A percentile compares a stretch with the other conserved stretches of the same genome.
Conservation (phyloP, 169 alveolate species). For the Cryptosporidium muris region DNA sequence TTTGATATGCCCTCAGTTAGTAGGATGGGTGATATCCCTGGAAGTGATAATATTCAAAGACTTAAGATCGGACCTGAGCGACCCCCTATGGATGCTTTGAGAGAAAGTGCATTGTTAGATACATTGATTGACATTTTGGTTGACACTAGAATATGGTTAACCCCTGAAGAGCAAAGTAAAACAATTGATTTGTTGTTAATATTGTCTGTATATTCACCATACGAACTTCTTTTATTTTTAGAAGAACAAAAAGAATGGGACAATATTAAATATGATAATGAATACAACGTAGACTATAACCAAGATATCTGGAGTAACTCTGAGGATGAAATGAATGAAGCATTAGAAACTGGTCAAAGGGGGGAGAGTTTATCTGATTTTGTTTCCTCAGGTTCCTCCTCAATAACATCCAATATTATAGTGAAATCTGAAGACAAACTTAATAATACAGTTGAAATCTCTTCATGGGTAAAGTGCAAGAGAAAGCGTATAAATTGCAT, state of each 20-base stretch:
- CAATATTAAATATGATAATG: too few species aligned
- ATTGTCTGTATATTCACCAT: conserved; percentile 65
- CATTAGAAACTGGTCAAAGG: background rate
- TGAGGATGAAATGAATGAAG: conserved; percentile 38
- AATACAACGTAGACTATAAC: background rate
- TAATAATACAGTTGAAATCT: too few species aligned
- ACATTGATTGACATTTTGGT: conserved; percentile 57
- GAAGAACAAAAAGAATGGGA: conserved; percentile 67
- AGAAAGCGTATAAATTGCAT: too few species aligned
- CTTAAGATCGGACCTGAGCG: conserved; percentile 67
- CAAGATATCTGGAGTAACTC: conserved; percentile 67
- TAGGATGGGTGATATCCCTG: conserved; percentile 68
- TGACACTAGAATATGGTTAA: conserved; percentile 45
- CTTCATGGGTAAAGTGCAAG: too few species aligned
- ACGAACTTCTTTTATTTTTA: conserved; percentile 51
- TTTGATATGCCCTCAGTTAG: conserved; percentile 72
- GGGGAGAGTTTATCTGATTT: conserved; percentile 60
- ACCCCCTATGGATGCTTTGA: conserved; percentile 70
- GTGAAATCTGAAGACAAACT: conserved; percentile 1
- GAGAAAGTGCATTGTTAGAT: conserved; percentile 68
- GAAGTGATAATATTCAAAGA: conserved; percentile 56
- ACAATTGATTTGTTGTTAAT: conserved; percentile 52
- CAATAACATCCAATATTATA: background rate
- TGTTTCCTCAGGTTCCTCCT: conserved; percentile 50
- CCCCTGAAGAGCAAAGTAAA: conserved; percentile 66